phyloP scores from a whole-genome alignment of 2,329 filamentous ascomycete genomes.

The Fusarium metavorans region DNA sequence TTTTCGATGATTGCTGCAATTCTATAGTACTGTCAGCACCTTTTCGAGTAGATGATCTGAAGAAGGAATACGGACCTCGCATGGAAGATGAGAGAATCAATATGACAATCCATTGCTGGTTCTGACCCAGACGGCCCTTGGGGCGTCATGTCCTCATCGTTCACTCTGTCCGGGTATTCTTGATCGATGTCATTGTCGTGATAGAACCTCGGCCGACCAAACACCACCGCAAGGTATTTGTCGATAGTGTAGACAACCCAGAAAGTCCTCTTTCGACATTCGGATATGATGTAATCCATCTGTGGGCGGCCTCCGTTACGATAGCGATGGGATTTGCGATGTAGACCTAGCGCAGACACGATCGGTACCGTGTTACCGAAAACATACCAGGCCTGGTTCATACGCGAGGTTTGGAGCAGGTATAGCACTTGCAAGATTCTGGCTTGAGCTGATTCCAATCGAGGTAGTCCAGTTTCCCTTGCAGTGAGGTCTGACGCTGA shows the following conservation, averaged over 20 bases:
- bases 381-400: slow-evolving; percentile 44
- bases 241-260: slow-evolving; percentile 73
- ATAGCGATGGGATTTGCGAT: slow-evolving; percentile 25
- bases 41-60: too few relatives aligned
- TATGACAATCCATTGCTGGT: slow-evolving; percentile 57
- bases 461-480: slow-evolving; percentile 41
- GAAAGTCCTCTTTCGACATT: slow-evolving; percentile 68
- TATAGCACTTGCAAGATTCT: slow-evolving; percentile 39
- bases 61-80: slow-evolving; percentile 45
- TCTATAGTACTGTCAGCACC: slow-evolving; percentile 14
- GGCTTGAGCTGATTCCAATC: slow-evolving; percentile 40
- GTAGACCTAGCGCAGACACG: slow-evolving; percentile 34
- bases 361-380: slow-evolving; percentile 39
- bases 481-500: slow-evolving; percentile 35
- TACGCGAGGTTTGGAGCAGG: slow-evolving; percentile 35
- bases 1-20: slow-evolving; percentile 53
- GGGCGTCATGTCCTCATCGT: slow-evolving; percentile 66
- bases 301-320: slow-evolving; percentile 2
- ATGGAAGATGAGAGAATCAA: slow-evolving; percentile 60
- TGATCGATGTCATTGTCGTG: slow-evolving; percentile 74
- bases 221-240: slow-evolving; percentile 71
- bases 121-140: slow-evolving; percentile 49
- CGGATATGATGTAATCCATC: slow-evolving; percentile 56
- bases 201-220: slow-evolving; percentile 69
- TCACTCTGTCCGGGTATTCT: slow-evolving; percentile 64